Conservation (phyloP, 768 basidiomycete species). For the Pisolithus tinctorius region DNA sequence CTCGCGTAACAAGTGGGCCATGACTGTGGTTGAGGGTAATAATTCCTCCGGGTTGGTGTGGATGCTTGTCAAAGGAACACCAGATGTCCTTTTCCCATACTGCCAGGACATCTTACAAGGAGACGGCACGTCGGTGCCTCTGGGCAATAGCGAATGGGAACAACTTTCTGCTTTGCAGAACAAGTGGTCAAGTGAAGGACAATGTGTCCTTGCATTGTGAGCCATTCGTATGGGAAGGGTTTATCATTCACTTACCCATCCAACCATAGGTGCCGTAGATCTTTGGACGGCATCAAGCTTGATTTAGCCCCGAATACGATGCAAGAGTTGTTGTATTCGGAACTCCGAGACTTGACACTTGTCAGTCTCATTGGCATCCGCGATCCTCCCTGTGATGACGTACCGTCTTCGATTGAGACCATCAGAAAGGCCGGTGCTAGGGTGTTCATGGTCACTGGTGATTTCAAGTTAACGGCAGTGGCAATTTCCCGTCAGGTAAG, state of each 20-base stretch:
- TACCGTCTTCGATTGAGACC: conserved; percentile 37
- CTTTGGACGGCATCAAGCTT: conserved; percentile 17
- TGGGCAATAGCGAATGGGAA: conserved; percentile 17
- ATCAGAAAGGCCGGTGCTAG: conserved; percentile 46
- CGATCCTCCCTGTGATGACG: conserved; percentile 49
- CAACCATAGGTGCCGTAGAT: conserved; percentile 23
- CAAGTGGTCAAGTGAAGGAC: conserved; percentile 40
- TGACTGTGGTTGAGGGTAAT: conserved; percentile 32
- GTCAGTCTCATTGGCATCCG: conserved; percentile 48
- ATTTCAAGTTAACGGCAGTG: conserved; percentile 46
- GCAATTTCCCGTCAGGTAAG: conserved; percentile 43
- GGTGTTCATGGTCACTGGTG: conserved; percentile 53
- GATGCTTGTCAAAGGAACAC: conserved; percentile 52
- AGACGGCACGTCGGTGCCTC: conserved; percentile 25
- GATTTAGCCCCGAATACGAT: conserved; percentile 22
- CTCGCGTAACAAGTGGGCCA: conserved; percentile 55
- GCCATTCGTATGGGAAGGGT: background rate
- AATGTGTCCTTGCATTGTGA: conserved; percentile 46
- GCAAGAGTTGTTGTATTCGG: conserved; percentile 34
- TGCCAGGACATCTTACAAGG: conserved; percentile 30
- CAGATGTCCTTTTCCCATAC: conserved; percentile 42
- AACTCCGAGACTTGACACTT: conserved; percentile 34
- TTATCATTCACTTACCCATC: background rate
- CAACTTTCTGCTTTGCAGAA: conserved; percentile 27
- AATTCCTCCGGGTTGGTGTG: conserved; percentile 7